Percentiles rank a stretch among this genome's conserved stretches.
phyloP scores from a whole-genome alignment of 495 filamentous ascomycete genomes.

The Cudoniella acicularis region DNA sequence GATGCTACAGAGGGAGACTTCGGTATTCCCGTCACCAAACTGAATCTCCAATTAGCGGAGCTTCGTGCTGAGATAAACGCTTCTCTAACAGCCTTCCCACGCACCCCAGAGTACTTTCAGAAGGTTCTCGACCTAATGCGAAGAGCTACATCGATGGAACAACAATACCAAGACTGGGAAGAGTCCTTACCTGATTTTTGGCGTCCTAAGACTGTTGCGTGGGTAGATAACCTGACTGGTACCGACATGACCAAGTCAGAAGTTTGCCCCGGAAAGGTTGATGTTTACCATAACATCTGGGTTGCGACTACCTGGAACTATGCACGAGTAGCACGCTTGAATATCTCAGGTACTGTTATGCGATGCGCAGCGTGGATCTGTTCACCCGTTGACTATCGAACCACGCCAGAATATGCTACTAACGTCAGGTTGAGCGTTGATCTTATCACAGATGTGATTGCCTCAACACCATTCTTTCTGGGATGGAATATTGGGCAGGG shows the following conservation, averaged over 20 bases:
- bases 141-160: slow-evolving; percentile 39
- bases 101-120: slow-evolving; percentile 35
- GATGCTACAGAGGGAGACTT: slow-evolving; percentile 36
- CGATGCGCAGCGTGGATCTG: slow-evolving; percentile 50
- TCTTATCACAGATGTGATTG: slow-evolving; percentile 45
- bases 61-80: slow-evolving; percentile 41
- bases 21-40: slow-evolving; percentile 36
- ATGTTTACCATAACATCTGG: slow-evolving; percentile 49
- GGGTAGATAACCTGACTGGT: slow-evolving; percentile 37
- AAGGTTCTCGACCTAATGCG: slow-evolving; percentile 38
- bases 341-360: slow-evolving; percentile 40
- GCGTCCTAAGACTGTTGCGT: slow-evolving; percentile 38
- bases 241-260: slow-evolving; percentile 37
- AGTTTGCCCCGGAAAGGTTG: slow-evolving; percentile 47
- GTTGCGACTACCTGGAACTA: slow-evolving; percentile 45
- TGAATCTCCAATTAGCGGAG: slow-evolving; percentile 43
- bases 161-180: slow-evolving; percentile 41
- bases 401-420: slow-evolving; percentile 48
- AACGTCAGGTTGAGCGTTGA: slow-evolving; percentile 36
- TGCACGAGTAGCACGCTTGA: slow-evolving; percentile 39
- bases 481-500: slow-evolving; percentile 41
- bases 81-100: slow-evolving; percentile 31
- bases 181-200: slow-evolving; percentile 35
- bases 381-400: slow-evolving; percentile 47
- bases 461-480: slow-evolving; percentile 48